phyloP scores from a whole-genome alignment of 371 early-diverging fungal genomes.

The Phascolomyces articulosus region DNA sequence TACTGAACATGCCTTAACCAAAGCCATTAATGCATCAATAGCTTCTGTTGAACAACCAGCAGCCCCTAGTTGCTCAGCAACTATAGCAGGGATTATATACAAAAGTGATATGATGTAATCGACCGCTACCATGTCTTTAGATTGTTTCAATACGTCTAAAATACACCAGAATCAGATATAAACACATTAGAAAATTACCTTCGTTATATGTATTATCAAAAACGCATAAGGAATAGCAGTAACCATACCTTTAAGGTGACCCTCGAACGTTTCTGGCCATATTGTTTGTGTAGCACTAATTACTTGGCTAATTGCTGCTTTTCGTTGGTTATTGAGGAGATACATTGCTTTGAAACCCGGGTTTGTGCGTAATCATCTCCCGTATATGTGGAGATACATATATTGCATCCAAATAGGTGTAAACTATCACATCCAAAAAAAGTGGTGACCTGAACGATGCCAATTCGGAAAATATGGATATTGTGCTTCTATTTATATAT shows the following conservation, averaged over 20 bases:
- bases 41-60: background rate
- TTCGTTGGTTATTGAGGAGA: background rate
- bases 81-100: background rate
- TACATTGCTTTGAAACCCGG: background rate
- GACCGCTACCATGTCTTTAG: background rate
- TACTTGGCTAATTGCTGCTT: background rate
- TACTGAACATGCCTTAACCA: background rate
- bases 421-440: background rate
- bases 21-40: background rate
- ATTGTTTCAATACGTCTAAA: background rate
- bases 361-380: background rate
- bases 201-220: too few relatives aligned
- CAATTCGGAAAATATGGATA: background rate
- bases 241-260: background rate
- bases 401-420: background rate
- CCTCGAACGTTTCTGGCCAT: background rate
- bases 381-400: background rate
- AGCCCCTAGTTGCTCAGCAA: background rate
- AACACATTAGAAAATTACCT: background rate
- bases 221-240: too few relatives aligned
- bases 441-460: background rate
- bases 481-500: background rate
- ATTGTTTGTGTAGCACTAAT: background rate
- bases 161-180: background rate
- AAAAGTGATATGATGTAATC: background rate